Conservation (phyloP, 148 eudicot genomes). For the Vaccinium corymbosum region DNA sequence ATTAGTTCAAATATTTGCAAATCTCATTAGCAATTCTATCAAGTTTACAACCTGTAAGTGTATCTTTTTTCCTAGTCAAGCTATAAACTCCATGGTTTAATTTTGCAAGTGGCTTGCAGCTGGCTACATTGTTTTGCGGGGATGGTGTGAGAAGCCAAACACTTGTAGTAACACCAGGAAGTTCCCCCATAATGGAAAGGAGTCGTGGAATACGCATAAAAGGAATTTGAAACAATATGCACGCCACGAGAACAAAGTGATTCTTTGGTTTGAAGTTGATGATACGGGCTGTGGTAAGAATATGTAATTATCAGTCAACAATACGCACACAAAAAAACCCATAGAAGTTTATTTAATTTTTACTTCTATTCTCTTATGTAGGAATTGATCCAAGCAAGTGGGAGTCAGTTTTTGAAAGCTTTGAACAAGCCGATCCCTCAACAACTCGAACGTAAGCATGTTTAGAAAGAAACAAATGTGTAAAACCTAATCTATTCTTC, state of each 20-base stretch:
- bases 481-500: not conserved
- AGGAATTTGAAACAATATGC: constrained; percentile 34
- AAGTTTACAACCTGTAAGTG: constrained; percentile 87
- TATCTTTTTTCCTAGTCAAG: not conserved
- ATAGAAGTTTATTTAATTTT: not conserved
- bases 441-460: constrained; percentile 80
- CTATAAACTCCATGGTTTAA: not conserved
- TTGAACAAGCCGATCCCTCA: constrained; percentile 97
- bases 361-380: constrained; percentile 20
- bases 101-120: constrained; percentile 41
- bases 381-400: constrained; percentile 94
- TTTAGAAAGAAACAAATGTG: not conserved
- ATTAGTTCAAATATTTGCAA: constrained; percentile 92
- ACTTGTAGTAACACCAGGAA: constrained; percentile 25
- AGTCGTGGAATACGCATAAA: constrained; percentile 20
- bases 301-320: not conserved
- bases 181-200: constrained; percentile 27
- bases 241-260: constrained; percentile 39
- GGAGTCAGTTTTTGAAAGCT: constrained; percentile 97
- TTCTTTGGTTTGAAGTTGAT: constrained; percentile 92
- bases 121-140: constrained; percentile 80
- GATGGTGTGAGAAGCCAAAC: constrained; percentile 75
- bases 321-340: not conserved
- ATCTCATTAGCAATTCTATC: constrained; percentile 90
- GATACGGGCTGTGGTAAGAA: constrained; percentile 91